Evolutionary conservation across 345 rosid genomes (phyloP).

Genomic region (Viola odorata): DNA sequence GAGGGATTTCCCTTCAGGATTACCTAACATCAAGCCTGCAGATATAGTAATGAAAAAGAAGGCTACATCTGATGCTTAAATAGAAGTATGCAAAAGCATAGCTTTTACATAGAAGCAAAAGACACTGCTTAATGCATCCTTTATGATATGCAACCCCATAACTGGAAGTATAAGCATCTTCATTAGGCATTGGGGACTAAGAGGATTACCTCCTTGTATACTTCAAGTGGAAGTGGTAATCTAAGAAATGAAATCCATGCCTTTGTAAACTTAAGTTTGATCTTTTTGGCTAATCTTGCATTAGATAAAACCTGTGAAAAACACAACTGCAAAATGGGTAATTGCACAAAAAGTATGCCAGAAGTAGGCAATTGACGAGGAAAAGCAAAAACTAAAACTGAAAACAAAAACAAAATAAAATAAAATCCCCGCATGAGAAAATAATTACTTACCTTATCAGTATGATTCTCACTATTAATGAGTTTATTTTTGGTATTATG

Average conservation of each 20-base stretch:
- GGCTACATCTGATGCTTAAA: too few species aligned
- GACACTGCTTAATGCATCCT: too few species aligned
- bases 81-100: too few species aligned
- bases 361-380: background rate
- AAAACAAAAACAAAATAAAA: background rate
- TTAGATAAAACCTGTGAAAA: slow-evolving; percentile 59
- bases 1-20: too few species aligned
- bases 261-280: slow-evolving; percentile 82
- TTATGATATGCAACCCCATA: too few species aligned
- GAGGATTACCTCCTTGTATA: slow-evolving; percentile 77
- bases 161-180: too few species aligned
- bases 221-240: slow-evolving; percentile 72
- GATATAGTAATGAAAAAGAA: too few species aligned
- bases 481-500: slow-evolving; percentile 30
- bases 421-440: slow-evolving; percentile 3
- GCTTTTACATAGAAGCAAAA: too few species aligned
- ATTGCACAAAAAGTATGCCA: background rate
- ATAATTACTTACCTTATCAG: slow-evolving; percentile 37
- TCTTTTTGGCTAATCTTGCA: slow-evolving; percentile 54
- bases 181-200: background rate
- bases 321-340: background rate
- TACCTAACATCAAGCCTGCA: too few species aligned
- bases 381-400: background rate
- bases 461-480: slow-evolving; percentile 30
- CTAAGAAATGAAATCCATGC: slow-evolving; percentile 92